These are phyloP conservation scores for Microbotryomycetes sp. DNA, from an alignment of 1,284 basidiomycete species.

Conservation along the genomic window DNA sequence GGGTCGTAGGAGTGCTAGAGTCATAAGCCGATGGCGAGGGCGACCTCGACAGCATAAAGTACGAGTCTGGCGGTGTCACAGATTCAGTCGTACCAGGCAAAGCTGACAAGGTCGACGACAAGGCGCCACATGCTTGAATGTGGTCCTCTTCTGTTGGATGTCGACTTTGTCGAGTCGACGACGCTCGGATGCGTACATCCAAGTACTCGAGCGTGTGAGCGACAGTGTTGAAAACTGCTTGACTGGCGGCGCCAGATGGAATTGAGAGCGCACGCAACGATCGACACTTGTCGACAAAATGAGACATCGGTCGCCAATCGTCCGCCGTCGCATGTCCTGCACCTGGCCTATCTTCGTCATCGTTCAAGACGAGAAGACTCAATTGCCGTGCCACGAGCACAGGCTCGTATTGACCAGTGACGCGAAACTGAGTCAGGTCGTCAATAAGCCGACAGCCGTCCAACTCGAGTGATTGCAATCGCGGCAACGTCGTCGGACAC, in stretches of 20 bases:
- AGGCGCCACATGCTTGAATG: neutral
- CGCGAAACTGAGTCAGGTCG: neutral
- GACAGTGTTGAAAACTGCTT: neutral
- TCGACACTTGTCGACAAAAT: conserved; percentile 5
- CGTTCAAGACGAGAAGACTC: too few relatives aligned
- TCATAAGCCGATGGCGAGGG: neutral
- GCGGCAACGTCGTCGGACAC: conserved; percentile 1
- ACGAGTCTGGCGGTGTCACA: too few relatives aligned
- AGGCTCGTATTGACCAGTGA: conserved; percentile 8
- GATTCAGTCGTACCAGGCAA: neutral
- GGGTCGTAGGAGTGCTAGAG: neutral
- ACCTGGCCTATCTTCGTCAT: too few relatives aligned
- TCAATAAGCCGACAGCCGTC: conserved; percentile 11
- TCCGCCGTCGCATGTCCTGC: neutral
- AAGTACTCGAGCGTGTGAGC: too few relatives aligned
- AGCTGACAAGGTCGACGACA: neutral
- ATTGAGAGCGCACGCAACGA: conserved; percentile 1
- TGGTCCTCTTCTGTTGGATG: neutral
- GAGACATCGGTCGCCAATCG: neutral
- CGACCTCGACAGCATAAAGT: neutral
- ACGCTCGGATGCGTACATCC: too few relatives aligned
- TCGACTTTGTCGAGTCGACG: neutral
- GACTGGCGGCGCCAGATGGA: neutral
- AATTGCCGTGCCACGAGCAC: conserved; percentile 1
- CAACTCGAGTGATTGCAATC: conserved; percentile 5